These are phyloP conservation scores for Nicotiana sylvestris DNA, from an alignment of 257 asterid genomes.

Conservation along the genomic window DNA sequence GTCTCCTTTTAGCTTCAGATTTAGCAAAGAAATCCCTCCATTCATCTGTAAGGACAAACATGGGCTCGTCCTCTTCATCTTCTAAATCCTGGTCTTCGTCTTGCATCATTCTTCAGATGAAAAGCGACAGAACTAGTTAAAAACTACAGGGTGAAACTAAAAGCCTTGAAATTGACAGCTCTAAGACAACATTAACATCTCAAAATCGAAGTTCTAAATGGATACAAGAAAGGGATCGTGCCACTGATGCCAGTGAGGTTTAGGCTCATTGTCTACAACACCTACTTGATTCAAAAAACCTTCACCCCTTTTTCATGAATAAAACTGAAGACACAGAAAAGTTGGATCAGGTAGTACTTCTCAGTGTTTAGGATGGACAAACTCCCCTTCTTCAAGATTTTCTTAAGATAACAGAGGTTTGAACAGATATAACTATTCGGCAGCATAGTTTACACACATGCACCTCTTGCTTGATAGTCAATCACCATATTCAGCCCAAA, in stretches of 20 bases:
- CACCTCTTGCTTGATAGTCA: background rate
- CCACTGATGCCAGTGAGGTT: background rate
- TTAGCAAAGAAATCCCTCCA: constrained; percentile 90
- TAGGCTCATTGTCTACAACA: background rate
- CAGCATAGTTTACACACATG: background rate
- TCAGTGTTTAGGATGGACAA: background rate
- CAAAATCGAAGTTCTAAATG: background rate
- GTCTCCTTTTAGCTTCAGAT: constrained; percentile 79
- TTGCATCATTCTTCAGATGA: constrained; percentile 25
- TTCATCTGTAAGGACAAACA: constrained; percentile 80
- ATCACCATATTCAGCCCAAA: background rate
- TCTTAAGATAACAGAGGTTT: background rate
- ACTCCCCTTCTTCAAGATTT: no score
- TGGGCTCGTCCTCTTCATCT: constrained; percentile 63
- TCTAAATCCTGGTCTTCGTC: constrained; percentile 34
- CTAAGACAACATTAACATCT: background rate
- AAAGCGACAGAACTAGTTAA: background rate
- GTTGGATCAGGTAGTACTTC: background rate
- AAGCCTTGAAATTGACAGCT: background rate
- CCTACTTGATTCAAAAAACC: background rate
- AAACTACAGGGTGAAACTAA: background rate
- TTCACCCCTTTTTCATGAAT: background rate
- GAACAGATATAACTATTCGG: background rate
- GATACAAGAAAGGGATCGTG: background rate
- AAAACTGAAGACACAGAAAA: background rate